Evolutionary conservation across 306 rosid species (phyloP).

Genomic region (Mucuna pruriens): DNA sequence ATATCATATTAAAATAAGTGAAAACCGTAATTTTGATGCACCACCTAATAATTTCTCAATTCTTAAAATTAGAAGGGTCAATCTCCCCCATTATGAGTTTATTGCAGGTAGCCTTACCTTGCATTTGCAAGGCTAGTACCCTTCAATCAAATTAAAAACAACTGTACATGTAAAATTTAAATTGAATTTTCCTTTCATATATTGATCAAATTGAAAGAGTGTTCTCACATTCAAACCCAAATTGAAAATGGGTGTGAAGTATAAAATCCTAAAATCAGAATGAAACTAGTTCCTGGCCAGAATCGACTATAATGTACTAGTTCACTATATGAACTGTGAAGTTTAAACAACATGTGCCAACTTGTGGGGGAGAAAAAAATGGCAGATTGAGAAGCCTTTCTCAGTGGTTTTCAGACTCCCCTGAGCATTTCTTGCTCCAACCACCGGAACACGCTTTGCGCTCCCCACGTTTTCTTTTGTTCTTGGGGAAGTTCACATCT

Average conservation of each 20-base stretch:
- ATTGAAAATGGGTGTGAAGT: constrained; percentile 10
- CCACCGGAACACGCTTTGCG: constrained; percentile 80
- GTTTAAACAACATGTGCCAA: not conserved
- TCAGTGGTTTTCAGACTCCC: constrained; percentile 77
- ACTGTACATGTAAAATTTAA: not conserved
- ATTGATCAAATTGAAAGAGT: not conserved
- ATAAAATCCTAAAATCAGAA: not conserved
- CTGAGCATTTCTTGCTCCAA: constrained; percentile 79
- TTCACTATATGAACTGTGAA: not conserved
- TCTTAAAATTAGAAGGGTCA: too few relatives aligned
- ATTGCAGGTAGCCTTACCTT: not conserved
- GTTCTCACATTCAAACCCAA: not conserved
- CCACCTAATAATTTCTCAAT: too few relatives aligned
- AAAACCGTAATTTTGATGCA: too few relatives aligned
- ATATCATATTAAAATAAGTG: too few relatives aligned
- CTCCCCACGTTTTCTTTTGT: constrained; percentile 86
- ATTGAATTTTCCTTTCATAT: not conserved
- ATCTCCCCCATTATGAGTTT: not conserved
- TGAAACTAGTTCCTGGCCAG: not conserved
- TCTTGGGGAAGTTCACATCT: constrained; percentile 64
- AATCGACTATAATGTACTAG: constrained; percentile 16
- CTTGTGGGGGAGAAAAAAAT: constrained; percentile 3
- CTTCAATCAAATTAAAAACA: not conserved
- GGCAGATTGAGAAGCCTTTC: constrained; percentile 11
- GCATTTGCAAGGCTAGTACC: not conserved